Evolutionary conservation across 1,139 yeast genomes (phyloP).

Genomic region (Geotrichum histeridarum): DNA sequence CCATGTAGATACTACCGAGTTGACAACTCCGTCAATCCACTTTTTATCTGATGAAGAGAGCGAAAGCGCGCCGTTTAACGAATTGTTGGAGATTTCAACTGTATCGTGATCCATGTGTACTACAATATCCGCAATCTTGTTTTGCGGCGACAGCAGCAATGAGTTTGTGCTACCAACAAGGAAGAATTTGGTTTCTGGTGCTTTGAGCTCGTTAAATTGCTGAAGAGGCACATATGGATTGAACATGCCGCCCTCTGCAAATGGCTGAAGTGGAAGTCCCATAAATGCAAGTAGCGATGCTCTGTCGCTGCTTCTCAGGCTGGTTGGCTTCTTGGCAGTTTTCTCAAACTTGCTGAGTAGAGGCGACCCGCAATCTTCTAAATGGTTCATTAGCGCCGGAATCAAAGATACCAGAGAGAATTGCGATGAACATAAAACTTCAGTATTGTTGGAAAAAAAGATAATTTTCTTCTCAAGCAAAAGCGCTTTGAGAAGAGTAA

Average conservation of each 20-base stretch:
- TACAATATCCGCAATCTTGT: constrained; percentile 51
- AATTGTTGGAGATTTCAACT: constrained; percentile 46
- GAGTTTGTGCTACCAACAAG: constrained; percentile 88
- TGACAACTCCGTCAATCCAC: constrained; percentile 53
- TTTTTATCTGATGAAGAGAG: constrained; percentile 65
- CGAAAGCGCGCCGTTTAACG: constrained; percentile 43
- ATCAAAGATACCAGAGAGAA: constrained; percentile 62
- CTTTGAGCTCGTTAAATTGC: constrained; percentile 69
- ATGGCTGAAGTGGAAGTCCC: constrained; percentile 83
- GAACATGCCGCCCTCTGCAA: constrained; percentile 83
- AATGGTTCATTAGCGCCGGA: constrained; percentile 68
- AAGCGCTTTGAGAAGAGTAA: constrained; percentile 69
- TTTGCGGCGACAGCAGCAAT: constrained; percentile 69
- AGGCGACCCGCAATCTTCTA: constrained; percentile 81
- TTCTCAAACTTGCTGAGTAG: constrained; percentile 53
- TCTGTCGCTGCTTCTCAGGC: constrained; percentile 73
- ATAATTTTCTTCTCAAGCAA: constrained; percentile 65
- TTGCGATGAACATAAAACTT: constrained; percentile 67
- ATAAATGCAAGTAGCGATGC: constrained; percentile 70
- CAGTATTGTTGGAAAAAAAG: constrained; percentile 73
- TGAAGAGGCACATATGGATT: constrained; percentile 91
- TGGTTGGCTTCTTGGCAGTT: constrained; percentile 54
- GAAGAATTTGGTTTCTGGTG: constrained; percentile 56
- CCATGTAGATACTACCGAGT: constrained; percentile 42
- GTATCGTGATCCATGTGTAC: constrained; percentile 45